These are phyloP conservation scores for Posidonia oceanica DNA, from an alignment of 116 monocot species.

Conservation along the genomic window DNA sequence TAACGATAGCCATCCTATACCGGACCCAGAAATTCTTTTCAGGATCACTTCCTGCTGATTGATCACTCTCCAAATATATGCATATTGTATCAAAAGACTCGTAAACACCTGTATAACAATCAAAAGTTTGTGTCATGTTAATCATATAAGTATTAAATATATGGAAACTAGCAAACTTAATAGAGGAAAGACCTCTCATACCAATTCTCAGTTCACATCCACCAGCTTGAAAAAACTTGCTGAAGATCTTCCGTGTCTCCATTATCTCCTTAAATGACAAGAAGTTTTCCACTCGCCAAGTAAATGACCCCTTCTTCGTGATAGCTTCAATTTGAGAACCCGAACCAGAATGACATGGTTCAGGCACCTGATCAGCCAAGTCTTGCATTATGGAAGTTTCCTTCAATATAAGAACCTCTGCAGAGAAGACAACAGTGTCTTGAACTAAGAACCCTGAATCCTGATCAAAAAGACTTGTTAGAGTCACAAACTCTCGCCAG, in stretches of 20 bases:
- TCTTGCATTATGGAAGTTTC: constrained; percentile 77
- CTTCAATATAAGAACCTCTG: constrained; percentile 93
- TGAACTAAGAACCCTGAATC: constrained; percentile 89
- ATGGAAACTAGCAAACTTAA: not conserved
- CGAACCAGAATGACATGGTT: constrained; percentile 14
- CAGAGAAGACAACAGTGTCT: constrained; percentile 89
- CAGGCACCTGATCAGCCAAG: constrained; percentile 28
- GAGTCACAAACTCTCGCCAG: constrained; percentile 96
- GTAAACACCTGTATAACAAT: constrained; percentile 71
- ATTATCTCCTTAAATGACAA: constrained; percentile 97
- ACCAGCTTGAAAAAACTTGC: constrained; percentile 91
- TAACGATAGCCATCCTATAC: constrained; percentile 85
- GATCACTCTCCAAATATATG: constrained; percentile 99
- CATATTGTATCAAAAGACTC: constrained; percentile 99
- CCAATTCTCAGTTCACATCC: constrained; percentile 97
- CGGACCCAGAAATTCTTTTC: constrained; percentile 96
- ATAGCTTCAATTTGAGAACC: constrained; percentile 43
- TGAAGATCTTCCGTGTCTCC: constrained; percentile 96
- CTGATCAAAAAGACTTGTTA: constrained; percentile 96
- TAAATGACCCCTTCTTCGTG: constrained; percentile 58
- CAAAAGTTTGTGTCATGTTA: not conserved
- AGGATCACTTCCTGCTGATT: constrained; percentile 69
- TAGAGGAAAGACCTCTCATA: constrained; percentile 9
- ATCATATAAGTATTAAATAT: not conserved
- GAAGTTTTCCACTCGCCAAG: constrained; percentile 96